Conservation (phyloP, 2,329 filamentous ascomycete species). For the Trichoderma sp. region DNA sequence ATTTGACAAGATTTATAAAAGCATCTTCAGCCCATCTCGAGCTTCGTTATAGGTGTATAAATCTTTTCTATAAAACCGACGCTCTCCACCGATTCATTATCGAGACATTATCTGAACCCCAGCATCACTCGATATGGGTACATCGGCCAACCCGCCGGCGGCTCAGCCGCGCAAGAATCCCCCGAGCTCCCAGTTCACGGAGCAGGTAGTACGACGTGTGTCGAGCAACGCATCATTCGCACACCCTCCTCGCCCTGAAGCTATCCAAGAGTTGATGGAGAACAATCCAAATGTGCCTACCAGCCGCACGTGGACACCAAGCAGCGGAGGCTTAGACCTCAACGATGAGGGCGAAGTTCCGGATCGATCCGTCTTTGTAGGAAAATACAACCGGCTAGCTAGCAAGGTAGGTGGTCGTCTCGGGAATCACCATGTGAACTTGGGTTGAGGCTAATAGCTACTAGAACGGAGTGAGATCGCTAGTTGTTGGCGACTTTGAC, state of each 20-base stretch:
- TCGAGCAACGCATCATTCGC: conserved; percentile 28
- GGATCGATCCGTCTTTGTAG: conserved; percentile 47
- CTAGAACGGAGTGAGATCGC: conserved; percentile 51
- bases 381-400: conserved; percentile 60
- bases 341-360: conserved; percentile 50
- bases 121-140: background rate
- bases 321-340: conserved; percentile 48
- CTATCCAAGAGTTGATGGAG: conserved; percentile 26
- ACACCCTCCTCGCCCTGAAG: conserved; percentile 29
- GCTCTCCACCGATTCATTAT: too few species aligned
- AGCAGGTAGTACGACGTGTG: conserved; percentile 22
- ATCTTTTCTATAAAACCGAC: background rate
- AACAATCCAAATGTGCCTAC: conserved; percentile 32
- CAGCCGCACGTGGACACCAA: conserved; percentile 58
- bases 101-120: background rate
- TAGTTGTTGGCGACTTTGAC: conserved; percentile 39
- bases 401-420: conserved; percentile 43
- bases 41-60: background rate
- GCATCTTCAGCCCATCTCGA: background rate
- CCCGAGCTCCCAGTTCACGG: background rate
- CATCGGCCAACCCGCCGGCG: background rate
- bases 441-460: background rate
- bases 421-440: background rate
- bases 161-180: background rate
- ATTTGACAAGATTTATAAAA: background rate